These are phyloP conservation scores for Trichoderma sp. DNA, from an alignment of 2,329 filamentous ascomycete genomes.

Conservation along the genomic window DNA sequence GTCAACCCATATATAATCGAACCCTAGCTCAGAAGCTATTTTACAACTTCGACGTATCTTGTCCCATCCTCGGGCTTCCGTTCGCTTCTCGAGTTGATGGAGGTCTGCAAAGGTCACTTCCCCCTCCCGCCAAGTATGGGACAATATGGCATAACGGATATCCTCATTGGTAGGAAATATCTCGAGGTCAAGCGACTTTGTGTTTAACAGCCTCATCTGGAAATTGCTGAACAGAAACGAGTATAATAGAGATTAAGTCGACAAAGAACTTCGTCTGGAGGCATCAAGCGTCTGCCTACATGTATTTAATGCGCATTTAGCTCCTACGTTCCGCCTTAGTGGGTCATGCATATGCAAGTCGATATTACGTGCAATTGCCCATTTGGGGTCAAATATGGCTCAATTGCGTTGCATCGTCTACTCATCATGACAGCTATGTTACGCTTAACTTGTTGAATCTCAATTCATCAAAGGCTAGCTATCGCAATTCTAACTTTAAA, in stretches of 20 bases:
- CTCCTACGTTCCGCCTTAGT: not conserved
- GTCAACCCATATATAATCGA: constrained; percentile 33
- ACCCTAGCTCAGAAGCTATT: constrained; percentile 22
- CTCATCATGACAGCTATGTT: not conserved
- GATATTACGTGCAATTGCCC: not conserved
- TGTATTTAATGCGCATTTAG: not conserved
- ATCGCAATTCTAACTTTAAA: not conserved
- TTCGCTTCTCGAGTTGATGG: not conserved
- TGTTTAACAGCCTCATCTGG: constrained; percentile 30
- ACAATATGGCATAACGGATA: constrained; percentile 29
- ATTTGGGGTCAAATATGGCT: not conserved
- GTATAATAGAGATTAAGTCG: not conserved
- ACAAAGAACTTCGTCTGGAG: not conserved
- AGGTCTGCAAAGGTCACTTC: constrained; percentile 27
- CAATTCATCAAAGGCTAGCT: not conserved
- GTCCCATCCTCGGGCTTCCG: constrained; percentile 7
- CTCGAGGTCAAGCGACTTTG: constrained; percentile 25
- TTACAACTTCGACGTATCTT: constrained; percentile 28
- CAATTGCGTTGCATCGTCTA: not conserved
- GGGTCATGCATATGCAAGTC: constrained; percentile 6
- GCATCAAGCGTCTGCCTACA: not conserved
- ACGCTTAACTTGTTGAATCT: not conserved
- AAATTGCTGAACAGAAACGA: not conserved
- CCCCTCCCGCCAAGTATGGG: constrained; percentile 29
- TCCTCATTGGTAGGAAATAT: constrained; percentile 24